phyloP scores from a whole-genome alignment of 208 protist genomes.

The Angomonas desouzai region DNA sequence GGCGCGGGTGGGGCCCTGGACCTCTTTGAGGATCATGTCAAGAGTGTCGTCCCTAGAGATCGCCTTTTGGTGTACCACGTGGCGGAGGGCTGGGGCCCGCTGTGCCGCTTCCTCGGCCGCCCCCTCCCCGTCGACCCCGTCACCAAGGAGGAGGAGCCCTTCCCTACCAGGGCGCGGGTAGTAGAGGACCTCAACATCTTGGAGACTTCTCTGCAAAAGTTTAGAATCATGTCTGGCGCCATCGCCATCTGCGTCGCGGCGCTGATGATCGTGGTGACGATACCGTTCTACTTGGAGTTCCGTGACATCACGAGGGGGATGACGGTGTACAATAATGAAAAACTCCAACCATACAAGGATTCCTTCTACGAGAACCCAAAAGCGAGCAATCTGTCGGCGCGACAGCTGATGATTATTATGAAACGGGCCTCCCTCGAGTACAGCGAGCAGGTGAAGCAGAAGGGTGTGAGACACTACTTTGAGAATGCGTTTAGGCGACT shows the following conservation, averaged over 20 bases:
- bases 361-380: conserved; percentile 14
- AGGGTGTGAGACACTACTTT: conserved; percentile 2
- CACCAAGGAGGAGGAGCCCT: conserved; percentile 27
- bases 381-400: conserved; percentile 27
- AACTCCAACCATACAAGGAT: conserved; percentile 34
- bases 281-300: conserved; percentile 24
- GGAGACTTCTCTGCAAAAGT: conserved; percentile 27
- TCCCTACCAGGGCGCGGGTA: conserved; percentile 42
- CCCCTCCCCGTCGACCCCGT: conserved; percentile 26
- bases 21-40: conserved; percentile 71
- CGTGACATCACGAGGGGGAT: conserved; percentile 11
- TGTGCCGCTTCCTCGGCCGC: conserved; percentile 63
- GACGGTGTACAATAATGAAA: conserved; percentile 26
- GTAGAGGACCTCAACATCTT: conserved; percentile 41
- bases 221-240: conserved; percentile 25
- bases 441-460: conserved; percentile 43
- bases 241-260: conserved; percentile 26
- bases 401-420: conserved; percentile 37
- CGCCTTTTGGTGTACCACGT: conserved; percentile 74
- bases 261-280: conserved; percentile 34
- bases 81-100: conserved; percentile 70
- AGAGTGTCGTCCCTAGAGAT: conserved; percentile 61
- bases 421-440: conserved; percentile 64
- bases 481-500: background rate
- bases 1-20: conserved; percentile 28